Base-by-base conservation (phyloP, 768 basidiomycete species). In the Hericium coralloides region DNA sequence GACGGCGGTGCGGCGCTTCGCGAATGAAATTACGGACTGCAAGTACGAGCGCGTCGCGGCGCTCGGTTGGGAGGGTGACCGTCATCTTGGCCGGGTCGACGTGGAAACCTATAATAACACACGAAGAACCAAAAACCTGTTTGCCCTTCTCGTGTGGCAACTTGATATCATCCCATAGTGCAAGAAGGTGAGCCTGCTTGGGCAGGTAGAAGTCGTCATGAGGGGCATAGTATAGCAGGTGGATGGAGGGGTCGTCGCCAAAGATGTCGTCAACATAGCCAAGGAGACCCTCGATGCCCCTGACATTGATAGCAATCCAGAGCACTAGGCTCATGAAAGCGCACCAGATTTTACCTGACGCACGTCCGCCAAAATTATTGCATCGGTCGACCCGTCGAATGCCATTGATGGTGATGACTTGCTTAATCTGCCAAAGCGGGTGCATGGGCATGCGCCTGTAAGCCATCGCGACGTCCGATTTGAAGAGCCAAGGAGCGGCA, bases 51-150 rank as follows among this genome's bases (percentile, higher is more conserved):
- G n/a, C n/a, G n/a, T n/a, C n/a, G n/a, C n/a, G n/a, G n/a, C n/a
- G n/a, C n/a, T n/a, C n/a, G n/a, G n/a, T n/a, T n/a, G n/a, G n/a
- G n/a, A n/a, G n/a, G n/a, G n/a, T n/a, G n/a, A n/a, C n/a, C n/a
- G n/a, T n/a, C n/a, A n/a, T n/a, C n/a, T n/a, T n/a, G n/a, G n/a
- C n/a, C n/a, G n/a, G n/a, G n/a, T n/a, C n/a, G n/a, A n/a, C n/a
- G n/a, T n/a, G n/a, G n/a, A n/a, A n/a, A n/a, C n/a, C n/a, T n/a
- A n/a, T n/a, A n/a, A n/a, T n/a, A n/a, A n/a, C n/a, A n/a, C n/a
- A n/a, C n/a, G n/a, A n/a, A n/a, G n/a, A n/a, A 0, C 73, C 74
- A n/a, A 18, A 70, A 0, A 74, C 9, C 58, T 79, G 78, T 56
- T 79, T 79, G 3, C 52, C 37, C 12, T 64, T 55, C 14, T 73